A percentile compares a stretch with the other conserved stretches of the same genome.
Evolutionary conservation across 1,139 yeast genomes (phyloP).

Genomic region (Protomyces inundatus): DNA sequence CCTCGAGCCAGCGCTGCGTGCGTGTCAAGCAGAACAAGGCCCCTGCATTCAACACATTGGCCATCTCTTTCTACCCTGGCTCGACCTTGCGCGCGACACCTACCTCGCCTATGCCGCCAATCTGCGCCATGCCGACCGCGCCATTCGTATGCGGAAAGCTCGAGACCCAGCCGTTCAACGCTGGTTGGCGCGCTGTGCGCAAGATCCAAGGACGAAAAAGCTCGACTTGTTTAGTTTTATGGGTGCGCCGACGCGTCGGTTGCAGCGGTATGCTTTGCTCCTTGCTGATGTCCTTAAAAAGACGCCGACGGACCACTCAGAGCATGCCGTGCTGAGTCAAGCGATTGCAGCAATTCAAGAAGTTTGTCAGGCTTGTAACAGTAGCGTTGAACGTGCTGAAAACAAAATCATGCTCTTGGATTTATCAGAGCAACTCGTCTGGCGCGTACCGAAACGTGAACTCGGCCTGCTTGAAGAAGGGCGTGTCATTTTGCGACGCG

Average conservation of each 20-base stretch:
- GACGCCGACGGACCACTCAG: slow-evolving; percentile 52
- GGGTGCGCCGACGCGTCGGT: slow-evolving; percentile 69
- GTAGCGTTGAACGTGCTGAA: slow-evolving; percentile 42
- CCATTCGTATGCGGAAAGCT: slow-evolving; percentile 41
- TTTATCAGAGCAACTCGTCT: neutral
- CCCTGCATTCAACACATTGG: slow-evolving; percentile 64
- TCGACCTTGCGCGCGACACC: slow-evolving; percentile 51
- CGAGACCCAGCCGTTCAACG: slow-evolving; percentile 47
- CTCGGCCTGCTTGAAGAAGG: slow-evolving; percentile 53
- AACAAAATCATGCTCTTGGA: slow-evolving; percentile 32
- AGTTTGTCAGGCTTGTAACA: slow-evolving; percentile 49
- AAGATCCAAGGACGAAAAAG: slow-evolving; percentile 47
- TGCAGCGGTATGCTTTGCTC: slow-evolving; percentile 66
- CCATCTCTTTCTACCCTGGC: slow-evolving; percentile 62
- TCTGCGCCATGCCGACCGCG: slow-evolving; percentile 39
- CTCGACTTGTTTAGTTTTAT: slow-evolving; percentile 59
- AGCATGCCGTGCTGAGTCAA: slow-evolving; percentile 49
- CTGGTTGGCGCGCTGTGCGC: slow-evolving; percentile 48
- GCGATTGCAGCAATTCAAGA: slow-evolving; percentile 51
- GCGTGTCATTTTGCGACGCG: slow-evolving; percentile 55
- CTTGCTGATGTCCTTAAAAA: slow-evolving; percentile 53
- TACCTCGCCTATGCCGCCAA: slow-evolving; percentile 55
- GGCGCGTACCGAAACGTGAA: slow-evolving; percentile 39
- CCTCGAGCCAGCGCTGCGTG: slow-evolving; percentile 53
- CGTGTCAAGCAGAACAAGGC: slow-evolving; percentile 53